phyloP scores from a whole-genome alignment of 1,284 basidiomycete genomes.

The Heliocybe sulcata region DNA sequence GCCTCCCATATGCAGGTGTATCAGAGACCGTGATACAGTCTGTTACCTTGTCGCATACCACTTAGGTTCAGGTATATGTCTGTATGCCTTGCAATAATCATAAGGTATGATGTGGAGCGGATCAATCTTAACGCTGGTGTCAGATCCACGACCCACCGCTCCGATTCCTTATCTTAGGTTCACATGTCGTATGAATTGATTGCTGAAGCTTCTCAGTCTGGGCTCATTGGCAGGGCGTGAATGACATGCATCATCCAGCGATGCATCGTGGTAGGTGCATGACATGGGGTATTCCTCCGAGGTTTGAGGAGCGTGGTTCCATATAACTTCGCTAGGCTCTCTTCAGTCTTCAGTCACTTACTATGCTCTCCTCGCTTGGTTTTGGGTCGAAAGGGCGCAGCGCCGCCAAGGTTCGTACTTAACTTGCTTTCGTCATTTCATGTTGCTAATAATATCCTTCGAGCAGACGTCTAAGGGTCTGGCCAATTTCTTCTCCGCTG shows the following conservation, averaged over 20 bases:
- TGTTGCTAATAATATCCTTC: background rate
- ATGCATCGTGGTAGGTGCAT: background rate
- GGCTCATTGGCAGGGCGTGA: background rate
- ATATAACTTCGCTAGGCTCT: background rate
- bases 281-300: conserved; percentile 2
- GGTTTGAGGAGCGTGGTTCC: background rate
- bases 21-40: too few relatives aligned
- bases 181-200: background rate
- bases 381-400: background rate
- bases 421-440: background rate
- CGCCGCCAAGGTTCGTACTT: background rate
- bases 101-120: background rate
- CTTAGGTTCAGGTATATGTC: background rate
- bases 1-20: too few relatives aligned
- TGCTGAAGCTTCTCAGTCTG: background rate
- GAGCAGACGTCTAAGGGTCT: background rate
- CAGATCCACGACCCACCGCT: background rate
- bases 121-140: background rate
- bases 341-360: background rate
- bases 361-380: background rate
- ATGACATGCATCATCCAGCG: background rate
- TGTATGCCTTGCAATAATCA: background rate
- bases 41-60: background rate
- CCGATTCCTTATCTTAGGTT: background rate
- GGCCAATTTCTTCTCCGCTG: background rate